Percentiles rank a stretch among this genome's conserved stretches.
phyloP scores from a whole-genome alignment of 73 alveolate genomes.

The Paramecium bursaria region DNA sequence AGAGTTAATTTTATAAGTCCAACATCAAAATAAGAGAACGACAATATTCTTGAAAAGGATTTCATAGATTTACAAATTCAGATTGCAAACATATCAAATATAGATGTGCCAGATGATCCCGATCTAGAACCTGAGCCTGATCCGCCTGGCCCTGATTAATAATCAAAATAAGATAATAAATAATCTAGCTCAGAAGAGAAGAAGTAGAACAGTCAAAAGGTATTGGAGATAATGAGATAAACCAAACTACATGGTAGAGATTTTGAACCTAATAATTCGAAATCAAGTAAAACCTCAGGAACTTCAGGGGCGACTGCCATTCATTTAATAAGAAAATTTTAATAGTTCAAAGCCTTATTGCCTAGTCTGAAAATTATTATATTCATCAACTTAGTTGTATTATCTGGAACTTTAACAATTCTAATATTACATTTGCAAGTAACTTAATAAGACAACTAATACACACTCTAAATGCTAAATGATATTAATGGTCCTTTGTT shows the following conservation, averaged over 20 bases:
- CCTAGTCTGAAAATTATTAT: constrained; percentile 2
- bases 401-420: neutral
- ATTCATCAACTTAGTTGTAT: neutral
- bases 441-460: neutral
- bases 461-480: neutral
- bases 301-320: constrained; percentile 39
- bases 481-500: constrained; percentile 25
- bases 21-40: neutral
- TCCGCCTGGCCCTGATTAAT: neutral
- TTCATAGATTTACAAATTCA: constrained; percentile 6
- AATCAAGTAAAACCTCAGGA: constrained; percentile 25
- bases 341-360: neutral
- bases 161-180: too few relatives aligned
- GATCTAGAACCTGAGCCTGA: neutral
- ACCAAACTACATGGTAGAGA: neutral
- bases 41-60: constrained; percentile 22
- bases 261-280: neutral
- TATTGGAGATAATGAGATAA: neutral
- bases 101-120: too few relatives aligned
- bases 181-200: neutral
- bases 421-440: neutral
- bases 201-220: neutral
- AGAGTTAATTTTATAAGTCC: constrained; percentile 44
- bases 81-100: neutral
- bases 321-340: constrained; percentile 11